Evolutionary conservation across 352 stramenopile species (phyloP).

Genomic region (Globisporangium radiosum): DNA sequence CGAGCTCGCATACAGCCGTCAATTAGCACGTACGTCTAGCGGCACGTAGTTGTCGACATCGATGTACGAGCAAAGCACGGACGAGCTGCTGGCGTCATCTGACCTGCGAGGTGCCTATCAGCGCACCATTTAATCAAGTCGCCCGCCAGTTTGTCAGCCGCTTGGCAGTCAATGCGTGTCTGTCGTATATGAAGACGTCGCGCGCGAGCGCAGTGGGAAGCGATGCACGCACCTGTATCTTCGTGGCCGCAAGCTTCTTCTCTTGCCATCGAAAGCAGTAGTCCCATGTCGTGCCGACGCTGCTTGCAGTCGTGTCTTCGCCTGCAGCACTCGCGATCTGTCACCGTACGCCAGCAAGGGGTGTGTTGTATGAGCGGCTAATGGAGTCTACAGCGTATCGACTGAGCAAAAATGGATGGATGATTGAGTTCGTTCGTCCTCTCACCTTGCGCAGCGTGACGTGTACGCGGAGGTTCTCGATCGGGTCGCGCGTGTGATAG

Average conservation of each 20-base stretch:
- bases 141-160: neutral
- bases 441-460: slow-evolving; percentile 58
- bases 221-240: slow-evolving; percentile 2
- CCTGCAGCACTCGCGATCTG: slow-evolving; percentile 4
- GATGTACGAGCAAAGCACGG: slow-evolving; percentile 25
- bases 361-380: neutral
- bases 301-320: neutral
- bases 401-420: neutral
- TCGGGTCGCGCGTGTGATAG: slow-evolving; percentile 71
- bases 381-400: neutral
- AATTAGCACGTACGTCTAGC: slow-evolving; percentile 14
- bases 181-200: too few relatives aligned
- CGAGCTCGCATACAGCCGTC: neutral
- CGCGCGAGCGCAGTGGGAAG: neutral
- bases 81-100: neutral
- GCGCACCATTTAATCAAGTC: too few relatives aligned
- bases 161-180: too few relatives aligned
- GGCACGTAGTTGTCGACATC: slow-evolving; percentile 48
- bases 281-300: slow-evolving; percentile 32
- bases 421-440: too few relatives aligned
- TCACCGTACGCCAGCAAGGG: neutral
- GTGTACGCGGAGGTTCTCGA: slow-evolving; percentile 54
- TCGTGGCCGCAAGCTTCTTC: slow-evolving; percentile 21
- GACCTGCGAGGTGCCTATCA: neutral
- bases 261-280: slow-evolving; percentile 57